These are phyloP conservation scores for Tulasnella sp. DNA, from an alignment of 768 basidiomycete species.

Conservation along the genomic window DNA sequence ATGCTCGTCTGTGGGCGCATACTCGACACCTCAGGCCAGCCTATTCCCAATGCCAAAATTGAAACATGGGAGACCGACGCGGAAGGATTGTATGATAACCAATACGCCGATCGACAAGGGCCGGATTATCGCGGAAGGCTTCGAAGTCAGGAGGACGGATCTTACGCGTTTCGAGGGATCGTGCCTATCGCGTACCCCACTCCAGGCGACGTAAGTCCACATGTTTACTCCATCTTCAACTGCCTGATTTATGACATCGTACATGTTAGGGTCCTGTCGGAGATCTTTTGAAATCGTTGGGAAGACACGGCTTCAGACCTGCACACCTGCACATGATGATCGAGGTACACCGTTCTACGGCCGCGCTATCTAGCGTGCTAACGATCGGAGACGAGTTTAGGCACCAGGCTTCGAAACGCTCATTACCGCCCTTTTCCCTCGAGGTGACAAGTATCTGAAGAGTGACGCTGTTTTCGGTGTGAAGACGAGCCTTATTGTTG, in stretches of 20 bases:
- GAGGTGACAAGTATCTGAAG: slow-evolving; percentile 59
- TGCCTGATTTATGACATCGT: slow-evolving; percentile 26
- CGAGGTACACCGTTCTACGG: slow-evolving; percentile 33
- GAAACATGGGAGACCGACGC: slow-evolving; percentile 84
- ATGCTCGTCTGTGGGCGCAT: slow-evolving; percentile 75
- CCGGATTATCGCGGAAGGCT: slow-evolving; percentile 75
- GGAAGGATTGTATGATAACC: slow-evolving; percentile 39
- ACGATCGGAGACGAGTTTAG: slow-evolving; percentile 20
- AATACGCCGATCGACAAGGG: slow-evolving; percentile 52
- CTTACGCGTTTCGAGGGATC: slow-evolving; percentile 65
- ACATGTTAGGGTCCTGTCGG: slow-evolving; percentile 64
- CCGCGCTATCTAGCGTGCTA: background rate
- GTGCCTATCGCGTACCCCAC: slow-evolving; percentile 71
- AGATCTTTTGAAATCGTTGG: slow-evolving; percentile 49
- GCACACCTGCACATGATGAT: slow-evolving; percentile 76
- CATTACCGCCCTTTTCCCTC: slow-evolving; percentile 68
- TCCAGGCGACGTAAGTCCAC: slow-evolving; percentile 54
- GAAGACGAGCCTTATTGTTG: slow-evolving; percentile 70
- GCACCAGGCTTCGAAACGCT: slow-evolving; percentile 71
- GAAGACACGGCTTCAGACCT: slow-evolving; percentile 71
- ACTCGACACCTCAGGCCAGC: slow-evolving; percentile 57
- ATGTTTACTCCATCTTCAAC: slow-evolving; percentile 11
- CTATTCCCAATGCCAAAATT: slow-evolving; percentile 60
- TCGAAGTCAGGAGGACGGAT: slow-evolving; percentile 55
- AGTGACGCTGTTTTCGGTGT: slow-evolving; percentile 82